Percentiles rank a stretch among this genome's conserved stretches.
Conservation (phyloP, 257 asterid genomes). For the Penstemon davidsonii region DNA sequence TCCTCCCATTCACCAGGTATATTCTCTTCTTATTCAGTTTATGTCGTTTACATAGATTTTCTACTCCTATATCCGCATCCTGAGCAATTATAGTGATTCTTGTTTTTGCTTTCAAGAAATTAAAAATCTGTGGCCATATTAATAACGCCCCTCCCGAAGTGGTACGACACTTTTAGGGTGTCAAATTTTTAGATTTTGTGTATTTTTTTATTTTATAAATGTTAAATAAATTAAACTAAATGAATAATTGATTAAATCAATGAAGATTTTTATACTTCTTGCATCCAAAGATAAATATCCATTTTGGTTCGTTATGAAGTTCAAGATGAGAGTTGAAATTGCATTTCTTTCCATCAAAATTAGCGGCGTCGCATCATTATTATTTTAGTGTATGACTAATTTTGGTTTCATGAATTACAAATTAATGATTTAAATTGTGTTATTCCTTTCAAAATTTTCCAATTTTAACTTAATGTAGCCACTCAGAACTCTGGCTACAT, state of each 20-base stretch:
- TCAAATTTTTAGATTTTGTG: neutral
- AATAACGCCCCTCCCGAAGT: conserved; percentile 2
- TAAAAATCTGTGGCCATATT: conserved; percentile 3
- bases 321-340: too few species aligned
- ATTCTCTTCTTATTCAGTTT: conserved; percentile 24
- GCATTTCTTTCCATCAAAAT: too few species aligned
- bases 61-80: neutral
- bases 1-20: conserved; percentile 86
- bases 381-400: too few species aligned
- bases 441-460: conserved; percentile 1
- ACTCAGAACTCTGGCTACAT: neutral
- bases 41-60: conserved; percentile 8
- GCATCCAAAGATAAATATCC: too few species aligned
- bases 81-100: conserved; percentile 11
- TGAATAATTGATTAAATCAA: neutral
- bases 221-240: neutral
- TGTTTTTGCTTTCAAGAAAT: conserved; percentile 11
- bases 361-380: too few species aligned
- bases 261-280: neutral
- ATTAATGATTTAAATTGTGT: neutral
- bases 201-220: neutral
- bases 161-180: conserved; percentile 14
- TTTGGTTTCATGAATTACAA: too few species aligned
- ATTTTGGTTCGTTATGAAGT: too few species aligned
- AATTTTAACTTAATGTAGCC: neutral